Evolutionary conservation across 2,329 filamentous ascomycete genomes (phyloP).

Genomic region (Fusarium dimerum): DNA sequence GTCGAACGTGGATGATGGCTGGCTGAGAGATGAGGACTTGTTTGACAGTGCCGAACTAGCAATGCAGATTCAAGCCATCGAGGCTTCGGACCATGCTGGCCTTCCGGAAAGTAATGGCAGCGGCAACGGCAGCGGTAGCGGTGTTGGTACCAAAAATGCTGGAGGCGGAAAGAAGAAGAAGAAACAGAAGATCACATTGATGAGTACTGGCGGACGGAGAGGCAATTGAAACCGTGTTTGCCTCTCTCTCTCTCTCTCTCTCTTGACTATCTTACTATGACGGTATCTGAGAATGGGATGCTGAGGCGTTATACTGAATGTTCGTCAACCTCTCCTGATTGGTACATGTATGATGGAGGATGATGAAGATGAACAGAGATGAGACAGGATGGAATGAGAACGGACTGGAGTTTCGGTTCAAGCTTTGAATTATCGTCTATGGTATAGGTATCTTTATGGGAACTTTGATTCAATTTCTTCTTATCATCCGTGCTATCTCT

Average conservation of each 20-base stretch:
- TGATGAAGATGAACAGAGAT: neutral
- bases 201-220: constrained; percentile 64
- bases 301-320: no score
- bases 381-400: neutral
- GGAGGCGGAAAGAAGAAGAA: constrained; percentile 64
- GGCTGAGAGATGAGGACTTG: constrained; percentile 80
- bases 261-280: neutral
- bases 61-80: constrained; percentile 58
- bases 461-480: neutral
- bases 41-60: constrained; percentile 62
- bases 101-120: constrained; percentile 15
- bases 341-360: neutral
- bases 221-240: constrained; percentile 35
- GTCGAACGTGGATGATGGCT: constrained; percentile 67
- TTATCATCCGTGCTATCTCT: no score
- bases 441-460: neutral
- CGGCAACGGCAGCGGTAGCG: constrained; percentile 32
- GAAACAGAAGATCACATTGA: constrained; percentile 71
- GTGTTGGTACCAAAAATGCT: constrained; percentile 29
- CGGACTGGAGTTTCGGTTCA: neutral
- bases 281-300: no score
- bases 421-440: neutral
- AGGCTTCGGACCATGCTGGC: constrained; percentile 37
- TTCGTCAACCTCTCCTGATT: no score
- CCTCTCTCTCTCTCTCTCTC: constrained; percentile 3